Base-by-base conservation (phyloP, 148 eudicot genomes). In the Nepenthes gracilis region DNA sequence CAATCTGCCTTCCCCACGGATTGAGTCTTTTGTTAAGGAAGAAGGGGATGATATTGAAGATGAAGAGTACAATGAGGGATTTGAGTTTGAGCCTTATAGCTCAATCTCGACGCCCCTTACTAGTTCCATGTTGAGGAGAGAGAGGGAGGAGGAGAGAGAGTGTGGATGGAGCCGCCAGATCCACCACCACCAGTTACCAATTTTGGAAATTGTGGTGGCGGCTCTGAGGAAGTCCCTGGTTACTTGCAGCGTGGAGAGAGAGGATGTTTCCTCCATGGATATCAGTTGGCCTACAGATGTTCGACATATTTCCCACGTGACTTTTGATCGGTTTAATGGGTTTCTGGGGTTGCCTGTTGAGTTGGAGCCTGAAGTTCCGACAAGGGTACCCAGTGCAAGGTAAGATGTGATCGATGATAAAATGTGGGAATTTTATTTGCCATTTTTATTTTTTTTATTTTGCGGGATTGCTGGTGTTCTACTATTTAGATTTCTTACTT, bases 371-470 rank as follows among this genome's bases (percentile, higher is more conserved):
- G 74, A 87, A 7, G 70, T 90, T 51, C 88, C 86, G n/a, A 51
- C 43, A 6, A 79, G 79, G 38, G 89, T 81, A 60, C 97, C 97
- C 35, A 87, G 95, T 70, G 97, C 97, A 67, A 87, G 97, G 97
- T 87, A 5, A 7, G 47, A 59, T 56, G 11, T 5, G 2, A 23
- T 8, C 8, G 45, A 3, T 40, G 45, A 40, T 40, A 40, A 40
- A 40, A 40, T 40, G 45, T 40, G 4, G 45, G 8, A 40, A 40
- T 40, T 40, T 40, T 40, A 40, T 8, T 40, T 8, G 45, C 8
- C 45, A 40, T 40, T 40, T 23, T 23, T 40, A 0, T 40, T 40
- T 40, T 8, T 40, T 40, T 4, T 3, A 40, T 40, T 8, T 40
- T 23, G 23, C 23, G 23, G 23, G 45, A 40, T 40, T 40, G 45